Evolutionary conservation across 2,329 filamentous ascomycete genomes (phyloP).

Genomic region (Calonectria montana): DNA sequence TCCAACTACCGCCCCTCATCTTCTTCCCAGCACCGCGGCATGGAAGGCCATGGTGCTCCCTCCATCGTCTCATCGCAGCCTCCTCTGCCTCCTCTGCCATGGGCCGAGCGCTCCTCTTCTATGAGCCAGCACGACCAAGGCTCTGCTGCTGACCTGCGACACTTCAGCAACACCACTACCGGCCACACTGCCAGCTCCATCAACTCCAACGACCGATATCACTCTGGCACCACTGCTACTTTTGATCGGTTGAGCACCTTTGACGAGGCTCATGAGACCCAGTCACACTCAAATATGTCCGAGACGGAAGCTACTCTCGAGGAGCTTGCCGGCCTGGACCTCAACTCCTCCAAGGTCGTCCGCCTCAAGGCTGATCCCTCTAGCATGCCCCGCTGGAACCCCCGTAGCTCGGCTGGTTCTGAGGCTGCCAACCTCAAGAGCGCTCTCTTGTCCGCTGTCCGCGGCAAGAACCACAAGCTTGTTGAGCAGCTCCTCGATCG

Average conservation of each 20-base stretch:
- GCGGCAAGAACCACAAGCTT: conserved; percentile 66
- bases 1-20: conserved; percentile 41
- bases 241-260: conserved; percentile 47
- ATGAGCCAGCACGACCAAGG: conserved; percentile 27
- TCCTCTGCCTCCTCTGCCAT: conserved; percentile 41
- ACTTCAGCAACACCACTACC: conserved; percentile 17
- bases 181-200: conserved; percentile 44
- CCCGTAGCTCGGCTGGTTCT: conserved; percentile 56
- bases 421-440: conserved; percentile 58
- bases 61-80: conserved; percentile 28
- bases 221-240: conserved; percentile 38
- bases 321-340: conserved; percentile 51
- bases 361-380: conserved; percentile 62
- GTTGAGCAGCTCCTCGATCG: conserved; percentile 69
- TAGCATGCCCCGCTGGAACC: conserved; percentile 63
- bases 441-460: conserved; percentile 65
- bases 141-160: conserved; percentile 27
- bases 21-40: conserved; percentile 36
- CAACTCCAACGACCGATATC: conserved; percentile 45
- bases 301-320: conserved; percentile 45
- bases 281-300: conserved; percentile 39
- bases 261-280: conserved; percentile 43
- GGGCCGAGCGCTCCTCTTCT: conserved; percentile 37
- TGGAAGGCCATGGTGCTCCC: conserved; percentile 29
- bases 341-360: conserved; percentile 55